Percentiles rank a stretch among this genome's conserved stretches.
Evolutionary conservation across 2,329 filamentous ascomycete species (phyloP).

Genomic region (Alternaria angustiovoidea): DNA sequence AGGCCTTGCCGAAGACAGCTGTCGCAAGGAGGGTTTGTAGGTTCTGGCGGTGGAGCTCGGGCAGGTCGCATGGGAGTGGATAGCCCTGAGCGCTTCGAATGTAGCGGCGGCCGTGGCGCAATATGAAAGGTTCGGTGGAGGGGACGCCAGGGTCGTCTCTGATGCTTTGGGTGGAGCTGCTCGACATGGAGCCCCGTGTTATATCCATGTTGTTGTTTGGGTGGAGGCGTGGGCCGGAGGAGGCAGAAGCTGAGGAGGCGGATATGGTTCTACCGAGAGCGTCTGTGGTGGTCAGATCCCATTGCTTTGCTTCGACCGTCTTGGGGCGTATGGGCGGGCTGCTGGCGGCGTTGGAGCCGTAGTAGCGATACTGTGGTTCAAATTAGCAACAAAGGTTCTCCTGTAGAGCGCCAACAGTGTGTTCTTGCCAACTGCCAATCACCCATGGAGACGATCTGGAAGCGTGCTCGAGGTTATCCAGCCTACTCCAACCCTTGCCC

Average conservation of each 20-base stretch:
- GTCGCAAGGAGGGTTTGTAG: conserved; percentile 82
- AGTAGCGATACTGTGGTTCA: conserved; percentile 45
- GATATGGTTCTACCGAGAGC: conserved; percentile 48
- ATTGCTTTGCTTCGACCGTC: conserved; percentile 48
- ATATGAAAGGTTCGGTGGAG: conserved; percentile 62
- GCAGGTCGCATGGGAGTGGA: conserved; percentile 86
- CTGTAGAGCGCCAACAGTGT: conserved; percentile 13
- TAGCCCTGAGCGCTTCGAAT: conserved; percentile 77
- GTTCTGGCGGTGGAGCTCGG: conserved; percentile 87
- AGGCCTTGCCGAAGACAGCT: conserved; percentile 80
- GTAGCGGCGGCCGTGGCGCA: conserved; percentile 83
- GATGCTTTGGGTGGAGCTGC: conserved; percentile 46
- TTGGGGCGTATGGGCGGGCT: conserved; percentile 39
- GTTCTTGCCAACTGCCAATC: conserved; percentile 48
- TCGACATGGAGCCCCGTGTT: conserved; percentile 50
- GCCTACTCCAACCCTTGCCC: conserved; percentile 37
- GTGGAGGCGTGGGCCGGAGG: conserved; percentile 22
- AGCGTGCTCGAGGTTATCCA: conserved; percentile 17
- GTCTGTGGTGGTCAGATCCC: conserved; percentile 47
- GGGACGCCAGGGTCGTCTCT: conserved; percentile 33
- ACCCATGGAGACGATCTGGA: conserved; percentile 35
- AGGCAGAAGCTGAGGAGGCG: conserved; percentile 30
- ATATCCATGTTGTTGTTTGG: conserved; percentile 45
- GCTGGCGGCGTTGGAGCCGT: conserved; percentile 36
- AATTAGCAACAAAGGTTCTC: conserved; percentile 16